These are phyloP conservation scores for Meyerozyma guilliermondii DNA, from an alignment of 1,139 yeast genomes.

Conservation along the genomic window DNA sequence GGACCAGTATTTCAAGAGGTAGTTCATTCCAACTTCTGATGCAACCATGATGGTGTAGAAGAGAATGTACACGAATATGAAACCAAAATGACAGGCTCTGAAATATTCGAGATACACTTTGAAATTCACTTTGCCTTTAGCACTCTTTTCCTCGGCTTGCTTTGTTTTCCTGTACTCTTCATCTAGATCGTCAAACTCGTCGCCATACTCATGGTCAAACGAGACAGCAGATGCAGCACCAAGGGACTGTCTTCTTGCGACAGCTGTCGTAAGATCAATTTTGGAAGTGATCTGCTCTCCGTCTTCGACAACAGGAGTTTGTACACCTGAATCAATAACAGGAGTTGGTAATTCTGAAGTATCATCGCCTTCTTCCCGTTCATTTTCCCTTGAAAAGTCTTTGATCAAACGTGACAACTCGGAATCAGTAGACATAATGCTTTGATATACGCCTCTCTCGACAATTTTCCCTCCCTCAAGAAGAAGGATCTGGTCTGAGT, in stretches of 20 bases:
- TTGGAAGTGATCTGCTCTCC: not conserved
- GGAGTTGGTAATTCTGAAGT: not conserved
- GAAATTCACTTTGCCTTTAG: constrained; percentile 31
- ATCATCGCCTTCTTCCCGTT: constrained; percentile 7
- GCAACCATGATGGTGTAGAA: constrained; percentile 18
- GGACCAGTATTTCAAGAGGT: constrained; percentile 36
- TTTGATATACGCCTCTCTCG: constrained; percentile 27
- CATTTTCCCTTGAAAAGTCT: constrained; percentile 20
- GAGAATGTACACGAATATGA: constrained; percentile 21
- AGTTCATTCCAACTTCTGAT: constrained; percentile 23
- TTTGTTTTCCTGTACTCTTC: constrained; percentile 18
- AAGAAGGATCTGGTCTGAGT: constrained; percentile 28
- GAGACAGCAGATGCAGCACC: constrained; percentile 19
- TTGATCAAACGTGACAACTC: constrained; percentile 20
- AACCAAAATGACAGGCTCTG: constrained; percentile 29
- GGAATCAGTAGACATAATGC: constrained; percentile 16
- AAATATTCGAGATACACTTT: constrained; percentile 28
- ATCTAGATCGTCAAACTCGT: constrained; percentile 13
- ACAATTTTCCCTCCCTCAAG: constrained; percentile 21
- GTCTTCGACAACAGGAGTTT: not conserved
- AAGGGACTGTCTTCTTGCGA: not conserved
- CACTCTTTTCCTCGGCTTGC: constrained; percentile 24
- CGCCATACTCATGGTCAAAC: constrained; percentile 16
- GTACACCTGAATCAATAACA: not conserved
- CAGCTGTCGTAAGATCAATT: not conserved